Conservation (phyloP, 169 alveolate species). For the Condylostoma magnum region DNA sequence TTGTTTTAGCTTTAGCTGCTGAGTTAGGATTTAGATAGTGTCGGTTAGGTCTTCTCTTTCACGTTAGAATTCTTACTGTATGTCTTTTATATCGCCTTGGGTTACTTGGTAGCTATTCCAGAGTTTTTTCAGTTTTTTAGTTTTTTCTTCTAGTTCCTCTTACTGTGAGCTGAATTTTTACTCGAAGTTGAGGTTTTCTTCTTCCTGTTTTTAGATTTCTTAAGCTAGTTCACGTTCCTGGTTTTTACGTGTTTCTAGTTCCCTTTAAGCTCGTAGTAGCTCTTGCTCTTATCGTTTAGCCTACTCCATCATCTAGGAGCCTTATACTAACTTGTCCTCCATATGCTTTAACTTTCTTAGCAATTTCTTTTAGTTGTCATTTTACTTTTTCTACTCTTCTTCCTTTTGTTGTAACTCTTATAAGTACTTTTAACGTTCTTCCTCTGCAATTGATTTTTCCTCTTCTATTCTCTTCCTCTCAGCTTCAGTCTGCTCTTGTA, state of each 20-base stretch:
- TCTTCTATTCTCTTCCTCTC: slow-evolving; percentile 52
- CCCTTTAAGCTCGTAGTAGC: slow-evolving; percentile 64
- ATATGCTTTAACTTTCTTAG: slow-evolving; percentile 69
- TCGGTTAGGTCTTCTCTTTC: slow-evolving; percentile 80
- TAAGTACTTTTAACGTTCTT: slow-evolving; percentile 64
- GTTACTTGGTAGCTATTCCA: slow-evolving; percentile 63
- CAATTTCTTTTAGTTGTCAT: slow-evolving; percentile 69
- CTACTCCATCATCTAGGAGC: slow-evolving; percentile 64
- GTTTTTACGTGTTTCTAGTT: slow-evolving; percentile 58
- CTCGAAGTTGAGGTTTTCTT: slow-evolving; percentile 41
- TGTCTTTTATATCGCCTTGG: slow-evolving; percentile 65
- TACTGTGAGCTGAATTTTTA: slow-evolving; percentile 47
- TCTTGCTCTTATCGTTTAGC: slow-evolving; percentile 81
- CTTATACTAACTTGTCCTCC: slow-evolving; percentile 78
- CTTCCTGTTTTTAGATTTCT: slow-evolving; percentile 40
- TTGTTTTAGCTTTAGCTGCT: slow-evolving; percentile 65
- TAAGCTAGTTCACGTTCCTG: slow-evolving; percentile 30
- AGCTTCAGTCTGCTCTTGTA: slow-evolving; percentile 57
- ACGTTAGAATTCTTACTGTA: slow-evolving; percentile 65
- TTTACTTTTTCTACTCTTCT: slow-evolving; percentile 53
- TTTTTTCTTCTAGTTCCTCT: slow-evolving; percentile 68
- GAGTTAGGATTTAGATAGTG: slow-evolving; percentile 59
- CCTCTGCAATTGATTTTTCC: slow-evolving; percentile 71
- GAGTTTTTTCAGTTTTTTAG: slow-evolving; percentile 56
- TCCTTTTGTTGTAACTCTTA: slow-evolving; percentile 67